phyloP scores from a whole-genome alignment of 1,284 basidiomycete genomes.

The Hemileia vastatrix region DNA sequence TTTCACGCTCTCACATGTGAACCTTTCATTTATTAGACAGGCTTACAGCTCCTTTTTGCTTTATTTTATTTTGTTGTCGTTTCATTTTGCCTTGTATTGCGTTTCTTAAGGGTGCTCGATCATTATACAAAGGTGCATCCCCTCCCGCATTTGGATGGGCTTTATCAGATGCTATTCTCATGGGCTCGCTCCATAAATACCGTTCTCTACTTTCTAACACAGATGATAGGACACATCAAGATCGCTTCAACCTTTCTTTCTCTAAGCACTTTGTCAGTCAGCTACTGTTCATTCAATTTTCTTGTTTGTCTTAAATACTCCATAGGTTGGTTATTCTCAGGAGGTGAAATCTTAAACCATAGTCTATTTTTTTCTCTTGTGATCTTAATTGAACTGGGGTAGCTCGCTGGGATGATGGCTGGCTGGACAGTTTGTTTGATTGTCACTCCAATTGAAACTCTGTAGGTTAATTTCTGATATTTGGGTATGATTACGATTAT shows the following conservation, averaged over 20 bases:
- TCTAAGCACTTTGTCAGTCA: no score
- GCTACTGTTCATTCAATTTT: no score
- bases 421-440: slow-evolving; percentile 63
- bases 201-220: slow-evolving; percentile 15
- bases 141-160: slow-evolving; percentile 69
- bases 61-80: slow-evolving; percentile 42
- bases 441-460: slow-evolving; percentile 61
- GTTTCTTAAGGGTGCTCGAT: slow-evolving; percentile 3
- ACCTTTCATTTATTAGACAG: background rate
- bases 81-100: slow-evolving; percentile 55
- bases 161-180: slow-evolving; percentile 61
- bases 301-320: no score
- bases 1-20: background rate
- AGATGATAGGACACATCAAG: slow-evolving; percentile 24
- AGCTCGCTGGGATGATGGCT: slow-evolving; percentile 60
- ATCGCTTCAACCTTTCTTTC: no score
- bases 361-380: no score
- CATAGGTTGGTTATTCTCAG: no score
- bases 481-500: background rate
- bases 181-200: slow-evolving; percentile 55
- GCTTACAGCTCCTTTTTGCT: background rate
- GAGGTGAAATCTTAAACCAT: no score
- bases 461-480: slow-evolving; percentile 52
- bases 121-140: slow-evolving; percentile 50
- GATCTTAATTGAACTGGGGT: background rate